Evolutionary conservation across 306 rosid genomes (phyloP).

Genomic region (Acmispon strigosus): DNA sequence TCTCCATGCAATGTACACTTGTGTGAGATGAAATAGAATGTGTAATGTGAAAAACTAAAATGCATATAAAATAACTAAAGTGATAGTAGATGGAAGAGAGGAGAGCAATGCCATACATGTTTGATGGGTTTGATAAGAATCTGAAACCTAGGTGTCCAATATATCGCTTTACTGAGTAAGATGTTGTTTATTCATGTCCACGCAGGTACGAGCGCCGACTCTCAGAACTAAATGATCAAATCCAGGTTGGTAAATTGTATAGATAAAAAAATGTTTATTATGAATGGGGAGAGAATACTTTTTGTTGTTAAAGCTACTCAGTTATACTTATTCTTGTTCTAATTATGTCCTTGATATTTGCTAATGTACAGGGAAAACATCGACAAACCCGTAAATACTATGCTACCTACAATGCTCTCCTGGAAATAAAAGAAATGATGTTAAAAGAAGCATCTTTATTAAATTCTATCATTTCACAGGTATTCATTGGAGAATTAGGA

Average conservation of each 20-base stretch:
- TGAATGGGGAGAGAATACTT: not conserved
- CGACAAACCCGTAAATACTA: conserved; percentile 73
- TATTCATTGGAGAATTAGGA: conserved; percentile 21
- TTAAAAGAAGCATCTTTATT: conserved; percentile 78
- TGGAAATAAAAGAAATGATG: conserved; percentile 93
- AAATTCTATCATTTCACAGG: conserved; percentile 91
- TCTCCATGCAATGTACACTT: not conserved
- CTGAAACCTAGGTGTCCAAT: not conserved
- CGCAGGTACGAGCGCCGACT: conserved; percentile 68
- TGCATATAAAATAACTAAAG: not conserved
- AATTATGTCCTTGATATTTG: conserved; percentile 5
- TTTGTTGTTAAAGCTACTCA: not conserved
- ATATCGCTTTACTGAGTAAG: not conserved
- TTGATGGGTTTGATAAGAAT: not conserved
- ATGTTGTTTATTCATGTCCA: conserved; percentile 17
- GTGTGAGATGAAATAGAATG: conserved; percentile 6
- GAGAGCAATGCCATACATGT: conserved; percentile 15
- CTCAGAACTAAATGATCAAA: conserved; percentile 68
- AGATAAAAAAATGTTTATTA: not conserved
- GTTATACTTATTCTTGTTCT: not conserved
- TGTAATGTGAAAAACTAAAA: not conserved
- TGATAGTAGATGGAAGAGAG: not conserved
- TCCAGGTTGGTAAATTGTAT: conserved; percentile 48
- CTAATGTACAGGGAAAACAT: conserved; percentile 57
- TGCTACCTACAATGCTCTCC: conserved; percentile 78